These are phyloP conservation scores for Inonotus obliquus DNA, from an alignment of 1,284 basidiomycete genomes.

Conservation along the genomic window DNA sequence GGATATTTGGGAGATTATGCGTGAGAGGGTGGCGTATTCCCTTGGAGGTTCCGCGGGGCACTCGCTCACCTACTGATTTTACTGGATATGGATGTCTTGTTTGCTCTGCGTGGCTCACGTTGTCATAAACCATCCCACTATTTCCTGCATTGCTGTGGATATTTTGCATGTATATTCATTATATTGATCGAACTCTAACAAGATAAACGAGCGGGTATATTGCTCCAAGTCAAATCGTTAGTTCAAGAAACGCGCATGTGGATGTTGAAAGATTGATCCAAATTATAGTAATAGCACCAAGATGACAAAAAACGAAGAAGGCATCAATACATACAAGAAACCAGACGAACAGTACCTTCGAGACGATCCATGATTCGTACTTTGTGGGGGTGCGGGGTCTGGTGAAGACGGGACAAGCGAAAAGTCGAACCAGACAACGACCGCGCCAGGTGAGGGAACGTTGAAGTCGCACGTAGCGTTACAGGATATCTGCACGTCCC, in stretches of 20 bases:
- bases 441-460: slow-evolving; percentile 41
- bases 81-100: too few relatives aligned
- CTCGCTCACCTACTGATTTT: neutral
- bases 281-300: too few relatives aligned
- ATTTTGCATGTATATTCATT: too few relatives aligned
- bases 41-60: neutral
- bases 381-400: neutral
- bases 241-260: too few relatives aligned
- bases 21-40: slow-evolving; percentile 1
- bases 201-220: too few relatives aligned
- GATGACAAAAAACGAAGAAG: neutral
- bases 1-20: slow-evolving; percentile 24
- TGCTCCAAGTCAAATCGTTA: too few relatives aligned
- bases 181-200: too few relatives aligned
- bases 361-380: neutral
- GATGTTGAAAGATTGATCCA: too few relatives aligned
- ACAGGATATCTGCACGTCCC: slow-evolving; percentile 37
- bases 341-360: neutral
- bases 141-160: too few relatives aligned
- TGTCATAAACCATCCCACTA: too few relatives aligned
- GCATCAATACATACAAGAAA: neutral
- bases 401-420: neutral
- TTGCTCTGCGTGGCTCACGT: too few relatives aligned
- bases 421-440: slow-evolving; percentile 31
- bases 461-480: slow-evolving; percentile 36